phyloP scores from a whole-genome alignment of 495 filamentous ascomycete species.

The Collariella sp. region DNA sequence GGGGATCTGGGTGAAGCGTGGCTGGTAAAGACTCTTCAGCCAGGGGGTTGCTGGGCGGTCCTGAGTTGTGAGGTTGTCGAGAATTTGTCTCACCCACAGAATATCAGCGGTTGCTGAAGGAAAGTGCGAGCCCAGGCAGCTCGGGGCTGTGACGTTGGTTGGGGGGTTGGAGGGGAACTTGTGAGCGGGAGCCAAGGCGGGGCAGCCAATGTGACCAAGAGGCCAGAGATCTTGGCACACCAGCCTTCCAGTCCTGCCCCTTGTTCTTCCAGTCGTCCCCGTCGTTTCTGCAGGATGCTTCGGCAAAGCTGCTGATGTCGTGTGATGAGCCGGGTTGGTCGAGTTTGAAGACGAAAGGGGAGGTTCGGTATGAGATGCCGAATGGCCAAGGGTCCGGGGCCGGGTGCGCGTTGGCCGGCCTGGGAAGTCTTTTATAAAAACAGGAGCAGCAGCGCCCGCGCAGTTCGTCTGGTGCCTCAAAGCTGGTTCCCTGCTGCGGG shows the following conservation, averaged over 20 bases:
- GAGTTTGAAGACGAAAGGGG: not conserved
- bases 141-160: constrained; percentile 16
- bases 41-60: not conserved
- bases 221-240: constrained; percentile 17
- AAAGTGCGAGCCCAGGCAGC: constrained; percentile 7
- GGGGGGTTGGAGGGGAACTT: constrained; percentile 4
- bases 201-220: constrained; percentile 16
- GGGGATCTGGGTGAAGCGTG: not conserved
- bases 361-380: not conserved
- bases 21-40: not conserved
- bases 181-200: constrained; percentile 13
- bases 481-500: not conserved
- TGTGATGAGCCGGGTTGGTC: not conserved
- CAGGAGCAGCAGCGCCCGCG: not conserved
- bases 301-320: not conserved
- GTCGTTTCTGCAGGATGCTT: not conserved
- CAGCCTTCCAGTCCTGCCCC: constrained; percentile 1
- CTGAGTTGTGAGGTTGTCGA: not conserved
- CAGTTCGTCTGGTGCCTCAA: not conserved
- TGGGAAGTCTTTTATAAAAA: not conserved
- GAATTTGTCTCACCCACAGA: not conserved
- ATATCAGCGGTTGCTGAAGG: not conserved
- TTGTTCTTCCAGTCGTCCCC: not conserved
- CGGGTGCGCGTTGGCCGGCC: constrained; percentile 6
- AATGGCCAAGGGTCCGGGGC: not conserved